These are phyloP conservation scores for Saccharata proteae DNA, from an alignment of 2,329 filamentous ascomycete genomes.

Conservation along the genomic window DNA sequence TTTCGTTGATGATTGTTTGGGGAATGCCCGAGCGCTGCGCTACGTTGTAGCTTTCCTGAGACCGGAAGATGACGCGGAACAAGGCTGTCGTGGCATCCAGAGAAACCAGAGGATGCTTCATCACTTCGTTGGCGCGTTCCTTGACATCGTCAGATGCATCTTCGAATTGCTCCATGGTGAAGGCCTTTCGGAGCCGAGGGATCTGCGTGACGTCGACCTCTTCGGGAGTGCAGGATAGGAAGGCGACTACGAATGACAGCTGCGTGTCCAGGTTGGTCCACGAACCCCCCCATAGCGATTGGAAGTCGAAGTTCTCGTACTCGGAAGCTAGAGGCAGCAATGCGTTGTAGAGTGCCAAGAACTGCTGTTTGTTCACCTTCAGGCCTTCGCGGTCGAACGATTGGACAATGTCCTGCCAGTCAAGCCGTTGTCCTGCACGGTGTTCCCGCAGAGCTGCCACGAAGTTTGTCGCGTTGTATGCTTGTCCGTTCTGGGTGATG, in stretches of 20 bases:
- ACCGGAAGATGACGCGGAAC: slow-evolving; percentile 49
- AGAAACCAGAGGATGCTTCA: slow-evolving; percentile 79
- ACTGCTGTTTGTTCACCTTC: slow-evolving; percentile 65
- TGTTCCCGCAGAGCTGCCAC: slow-evolving; percentile 46
- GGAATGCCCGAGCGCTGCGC: slow-evolving; percentile 46
- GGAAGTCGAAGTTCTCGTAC: slow-evolving; percentile 62
- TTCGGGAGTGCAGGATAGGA: slow-evolving; percentile 60
- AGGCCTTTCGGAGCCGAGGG: slow-evolving; percentile 66
- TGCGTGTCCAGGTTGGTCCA: slow-evolving; percentile 85
- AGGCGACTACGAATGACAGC: slow-evolving; percentile 84
- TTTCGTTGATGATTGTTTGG: slow-evolving; percentile 53
- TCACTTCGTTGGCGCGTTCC: slow-evolving; percentile 51
- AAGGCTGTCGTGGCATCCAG: slow-evolving; percentile 64
- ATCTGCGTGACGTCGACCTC: slow-evolving; percentile 77
- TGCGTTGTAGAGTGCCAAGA: slow-evolving; percentile 68
- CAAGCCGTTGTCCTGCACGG: slow-evolving; percentile 42
- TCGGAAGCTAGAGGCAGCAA: slow-evolving; percentile 58
- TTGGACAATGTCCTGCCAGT: slow-evolving; percentile 59
- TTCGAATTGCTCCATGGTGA: slow-evolving; percentile 53
- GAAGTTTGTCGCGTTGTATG: slow-evolving; percentile 56
- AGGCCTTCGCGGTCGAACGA: slow-evolving; percentile 72
- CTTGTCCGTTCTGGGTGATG: slow-evolving; percentile 49
- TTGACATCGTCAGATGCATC: slow-evolving; percentile 48
- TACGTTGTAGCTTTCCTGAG: slow-evolving; percentile 43
- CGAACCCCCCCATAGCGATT: slow-evolving; percentile 75